phyloP scores from a whole-genome alignment of 495 filamentous ascomycete species.

The Jackrogersella minutella region DNA sequence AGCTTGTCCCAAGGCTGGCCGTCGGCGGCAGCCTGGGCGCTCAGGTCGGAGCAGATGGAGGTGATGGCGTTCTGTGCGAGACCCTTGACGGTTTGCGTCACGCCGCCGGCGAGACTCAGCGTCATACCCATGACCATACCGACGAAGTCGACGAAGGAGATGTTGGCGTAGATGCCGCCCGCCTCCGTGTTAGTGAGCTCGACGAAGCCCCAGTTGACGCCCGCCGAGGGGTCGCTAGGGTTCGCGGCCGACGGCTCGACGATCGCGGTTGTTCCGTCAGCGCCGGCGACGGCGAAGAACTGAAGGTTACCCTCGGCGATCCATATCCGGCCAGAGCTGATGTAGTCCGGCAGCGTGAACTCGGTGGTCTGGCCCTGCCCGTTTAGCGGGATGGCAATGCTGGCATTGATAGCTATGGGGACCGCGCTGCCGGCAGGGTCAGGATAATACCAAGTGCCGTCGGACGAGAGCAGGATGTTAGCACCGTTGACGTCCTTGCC shows the following conservation, averaged over 20 bases:
- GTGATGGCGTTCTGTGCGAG: conserved; percentile 44
- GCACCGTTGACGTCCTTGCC: conserved; percentile 44
- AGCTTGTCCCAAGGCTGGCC: conserved; percentile 52
- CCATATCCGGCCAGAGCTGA: conserved; percentile 54
- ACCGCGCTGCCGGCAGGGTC: conserved; percentile 30
- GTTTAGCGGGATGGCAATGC: conserved; percentile 45
- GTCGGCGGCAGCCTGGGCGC: conserved; percentile 44
- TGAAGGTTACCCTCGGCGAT: conserved; percentile 52
- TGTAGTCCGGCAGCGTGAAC: conserved; percentile 51
- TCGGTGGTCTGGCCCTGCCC: conserved; percentile 45
- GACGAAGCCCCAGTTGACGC: conserved; percentile 57
- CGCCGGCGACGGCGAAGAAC: conserved; percentile 49
- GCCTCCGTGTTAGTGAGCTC: conserved; percentile 53
- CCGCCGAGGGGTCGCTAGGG: conserved; percentile 52
- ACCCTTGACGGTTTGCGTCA: conserved; percentile 47
- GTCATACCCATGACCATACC: conserved; percentile 53
- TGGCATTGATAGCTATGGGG: conserved; percentile 43
- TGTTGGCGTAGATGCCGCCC: conserved; percentile 53
- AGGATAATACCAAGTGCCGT: conserved; percentile 51
- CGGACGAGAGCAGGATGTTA: conserved; percentile 47
- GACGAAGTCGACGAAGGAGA: conserved; percentile 60
- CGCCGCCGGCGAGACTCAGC: conserved; percentile 44
- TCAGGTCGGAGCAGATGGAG: conserved; percentile 50
- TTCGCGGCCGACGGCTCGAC: conserved; percentile 55
- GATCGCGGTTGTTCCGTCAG: conserved; percentile 41